Conservation (phyloP, 805 yeast genomes). For the Wickerhamomyces mucosus region DNA sequence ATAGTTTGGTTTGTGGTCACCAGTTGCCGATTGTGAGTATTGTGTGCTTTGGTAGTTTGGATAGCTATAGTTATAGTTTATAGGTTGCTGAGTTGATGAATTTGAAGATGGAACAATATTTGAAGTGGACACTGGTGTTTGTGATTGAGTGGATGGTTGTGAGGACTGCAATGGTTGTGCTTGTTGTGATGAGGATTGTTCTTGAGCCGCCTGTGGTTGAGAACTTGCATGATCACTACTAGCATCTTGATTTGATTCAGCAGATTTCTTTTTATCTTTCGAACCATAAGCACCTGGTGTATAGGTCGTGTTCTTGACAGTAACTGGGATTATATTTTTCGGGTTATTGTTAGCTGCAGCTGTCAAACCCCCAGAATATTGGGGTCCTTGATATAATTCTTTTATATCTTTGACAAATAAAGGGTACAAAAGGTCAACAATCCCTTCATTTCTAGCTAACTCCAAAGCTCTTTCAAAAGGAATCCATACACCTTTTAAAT, state of each 20-base stretch:
- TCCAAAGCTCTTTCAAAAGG: conserved; percentile 65
- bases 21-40: not conserved
- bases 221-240: not conserved
- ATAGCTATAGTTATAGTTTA: not conserved
- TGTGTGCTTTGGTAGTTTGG: not conserved
- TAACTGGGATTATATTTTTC: conserved; percentile 20
- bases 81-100: not conserved
- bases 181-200: not conserved
- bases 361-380: conserved; percentile 21
- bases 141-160: not conserved
- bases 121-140: not conserved
- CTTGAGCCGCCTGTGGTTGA: not conserved
- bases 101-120: not conserved
- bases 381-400: conserved; percentile 22
- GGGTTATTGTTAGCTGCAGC: conserved; percentile 22
- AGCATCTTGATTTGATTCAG: not conserved
- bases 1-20: not conserved
- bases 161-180: not conserved
- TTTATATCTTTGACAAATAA: conserved; percentile 60
- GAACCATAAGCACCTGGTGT: conserved; percentile 13
- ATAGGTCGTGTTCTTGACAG: conserved; percentile 18
- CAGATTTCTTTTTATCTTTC: conserved; percentile 11
- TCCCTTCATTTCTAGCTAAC: conserved; percentile 60
- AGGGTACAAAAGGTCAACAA: conserved; percentile 48
- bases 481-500: conserved; percentile 67